Evolutionary conservation across 2,329 filamentous ascomycete species (phyloP), one percentile per base, ranked within the genome.

Genomic region (Myriosclerotinia duriaeana): DNA sequence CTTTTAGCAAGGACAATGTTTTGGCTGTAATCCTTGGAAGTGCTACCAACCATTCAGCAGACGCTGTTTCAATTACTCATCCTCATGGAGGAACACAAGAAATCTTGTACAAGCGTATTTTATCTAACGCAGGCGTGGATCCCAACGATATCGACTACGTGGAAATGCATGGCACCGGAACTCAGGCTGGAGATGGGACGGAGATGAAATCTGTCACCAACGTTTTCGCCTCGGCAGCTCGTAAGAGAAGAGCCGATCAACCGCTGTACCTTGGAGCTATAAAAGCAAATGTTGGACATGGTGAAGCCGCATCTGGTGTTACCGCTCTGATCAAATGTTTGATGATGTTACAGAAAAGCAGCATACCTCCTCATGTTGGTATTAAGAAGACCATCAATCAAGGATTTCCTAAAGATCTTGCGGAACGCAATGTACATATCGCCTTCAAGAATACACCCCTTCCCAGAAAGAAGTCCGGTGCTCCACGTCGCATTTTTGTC

Each of bases 131-230:
- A 53, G 88, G 89, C 67, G 84, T 95, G 30, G 88, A 93, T 73
- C 89, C 91, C 1, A 83, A 87, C 61, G 89, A 93, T 69, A 84
- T 96, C 59, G 87, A 87, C 77, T 96, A 94, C 74, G 88, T 96
- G 11, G 92, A 96, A 78, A 92, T 95, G 88, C 92, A 96, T 76
- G 92, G 91, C 17, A 96, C 92, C 3, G 92, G 92, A 42, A 96
- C 91, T 0, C 91, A 95, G 77, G 91, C 90, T 42, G 92, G 91
- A 68, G 92, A 96, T 74, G 88, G 87, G 9, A 89, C 87, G 5
- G 93, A 97, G 76, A 93, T 94, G 89, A 82, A 86, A 0, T 92
- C 89, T 0, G 89, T 96, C 59, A 86, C 87, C 50, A 83, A 85
- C 59, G 80, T 84, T 26, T 89, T 89, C 71, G 64, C 64, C 11